phyloP scores from a whole-genome alignment of 2,329 filamentous ascomycete genomes.

The Peltaster fructicola region DNA sequence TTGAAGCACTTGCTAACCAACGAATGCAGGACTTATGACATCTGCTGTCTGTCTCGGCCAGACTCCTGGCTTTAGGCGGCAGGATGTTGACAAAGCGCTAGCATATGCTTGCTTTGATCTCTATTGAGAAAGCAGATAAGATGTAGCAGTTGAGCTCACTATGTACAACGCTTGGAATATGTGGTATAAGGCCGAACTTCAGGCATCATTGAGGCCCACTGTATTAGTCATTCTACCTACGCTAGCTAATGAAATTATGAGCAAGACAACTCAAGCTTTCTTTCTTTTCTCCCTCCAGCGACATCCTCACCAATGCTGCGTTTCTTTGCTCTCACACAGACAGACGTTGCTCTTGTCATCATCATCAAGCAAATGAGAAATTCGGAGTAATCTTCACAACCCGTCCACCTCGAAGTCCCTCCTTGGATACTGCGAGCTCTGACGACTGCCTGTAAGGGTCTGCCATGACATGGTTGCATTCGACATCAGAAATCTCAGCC shows the following conservation, averaged over 20 bases:
- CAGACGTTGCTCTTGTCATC: slow-evolving; percentile 12
- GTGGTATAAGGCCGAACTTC: too few species aligned
- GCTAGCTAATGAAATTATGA: too few species aligned
- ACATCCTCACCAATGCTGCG: slow-evolving; percentile 80
- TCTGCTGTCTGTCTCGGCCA: slow-evolving; percentile 26
- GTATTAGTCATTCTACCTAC: too few species aligned
- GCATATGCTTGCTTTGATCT: slow-evolving; percentile 11
- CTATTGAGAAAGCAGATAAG: slow-evolving; percentile 3
- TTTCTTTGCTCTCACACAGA: slow-evolving; percentile 83
- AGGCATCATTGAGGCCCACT: too few species aligned
- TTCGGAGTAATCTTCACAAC: slow-evolving; percentile 86
- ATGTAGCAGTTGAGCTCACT: too few species aligned
- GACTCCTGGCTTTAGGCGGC: slow-evolving; percentile 25
- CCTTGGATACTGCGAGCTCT: slow-evolving; percentile 15
- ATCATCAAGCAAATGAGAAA: slow-evolving; percentile 71
- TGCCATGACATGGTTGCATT: slow-evolving; percentile 73
- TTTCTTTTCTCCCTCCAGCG: slow-evolving; percentile 40
- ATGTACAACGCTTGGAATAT: too few species aligned
- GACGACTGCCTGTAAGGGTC: slow-evolving; percentile 66
- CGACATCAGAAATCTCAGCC: slow-evolving; percentile 82
- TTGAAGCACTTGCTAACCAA: slow-evolving; percentile 1
- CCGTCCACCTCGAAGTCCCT: slow-evolving; percentile 7
- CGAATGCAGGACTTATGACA: slow-evolving; percentile 14
- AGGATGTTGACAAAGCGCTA: slow-evolving; percentile 26
- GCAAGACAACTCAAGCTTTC: slow-evolving; percentile 3